phyloP scores from a whole-genome alignment of 2,329 filamentous ascomycete genomes.

The Nannizzia gypsea region DNA sequence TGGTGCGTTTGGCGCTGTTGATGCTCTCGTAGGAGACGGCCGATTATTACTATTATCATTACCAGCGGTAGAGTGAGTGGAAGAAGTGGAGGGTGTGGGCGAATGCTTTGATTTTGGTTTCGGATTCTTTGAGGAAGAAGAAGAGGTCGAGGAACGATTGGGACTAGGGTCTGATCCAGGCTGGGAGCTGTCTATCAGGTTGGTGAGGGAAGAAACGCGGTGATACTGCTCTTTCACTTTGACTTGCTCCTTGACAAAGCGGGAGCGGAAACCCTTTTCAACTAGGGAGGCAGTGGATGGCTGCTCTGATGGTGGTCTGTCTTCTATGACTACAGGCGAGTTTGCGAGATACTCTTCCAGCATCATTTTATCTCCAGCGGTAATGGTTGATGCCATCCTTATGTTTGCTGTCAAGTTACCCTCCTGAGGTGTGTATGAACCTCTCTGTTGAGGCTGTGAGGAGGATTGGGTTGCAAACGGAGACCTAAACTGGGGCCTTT shows the following conservation, averaged over 20 bases:
- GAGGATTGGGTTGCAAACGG: neutral
- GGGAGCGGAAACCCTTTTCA: constrained; percentile 27
- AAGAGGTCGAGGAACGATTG: neutral
- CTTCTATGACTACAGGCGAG: constrained; percentile 1
- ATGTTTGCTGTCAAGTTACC: neutral
- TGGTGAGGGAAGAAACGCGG: constrained; percentile 13
- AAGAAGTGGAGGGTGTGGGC: constrained; percentile 12
- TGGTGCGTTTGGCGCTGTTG: neutral
- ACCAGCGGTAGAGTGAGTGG: constrained; percentile 18
- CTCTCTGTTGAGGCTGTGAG: neutral
- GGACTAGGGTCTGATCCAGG: constrained; percentile 1
- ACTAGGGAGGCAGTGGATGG: constrained; percentile 20
- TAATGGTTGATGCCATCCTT: neutral
- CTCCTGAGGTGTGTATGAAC: neutral
- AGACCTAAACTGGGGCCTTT: neutral
- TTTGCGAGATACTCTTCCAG: constrained; percentile 1
- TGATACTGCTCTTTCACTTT: constrained; percentile 14
- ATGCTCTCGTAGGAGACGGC: neutral
- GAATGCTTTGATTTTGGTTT: constrained; percentile 5
- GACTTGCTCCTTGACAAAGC: constrained; percentile 25
- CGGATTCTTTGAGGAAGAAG: neutral
- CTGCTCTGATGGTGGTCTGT: neutral
- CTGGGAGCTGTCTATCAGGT: constrained; percentile 7
- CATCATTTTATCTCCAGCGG: neutral
- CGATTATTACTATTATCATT: constrained; percentile 4